Evolutionary conservation across 345 rosid genomes (phyloP), one percentile per base, ranked within the genome.

Genomic region (Gossypium longicalyx): DNA sequence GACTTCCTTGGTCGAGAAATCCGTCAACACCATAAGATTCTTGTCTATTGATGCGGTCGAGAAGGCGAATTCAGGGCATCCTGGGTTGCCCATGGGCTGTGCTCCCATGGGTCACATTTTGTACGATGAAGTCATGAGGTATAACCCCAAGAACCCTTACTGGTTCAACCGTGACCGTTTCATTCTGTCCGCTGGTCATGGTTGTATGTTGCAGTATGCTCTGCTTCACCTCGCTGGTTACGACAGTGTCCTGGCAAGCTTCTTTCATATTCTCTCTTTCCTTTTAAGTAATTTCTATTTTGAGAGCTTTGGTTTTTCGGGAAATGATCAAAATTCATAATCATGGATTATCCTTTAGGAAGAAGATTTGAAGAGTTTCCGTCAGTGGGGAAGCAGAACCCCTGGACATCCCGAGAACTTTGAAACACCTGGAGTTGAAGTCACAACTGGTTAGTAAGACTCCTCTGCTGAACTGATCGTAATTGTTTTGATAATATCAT

Each of bases 351-450:
- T 76, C 23, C 76, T 25, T 70, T 64, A 96, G 99, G 98, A 88
- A 68, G 99, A 96, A 63, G 99, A 96, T 79, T 88, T 93, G 91
- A 90, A 86, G 91, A 15, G 17, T 0, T 96, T 96, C 82, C 87
- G 99, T 67, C 99, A 96, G 23, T 93, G 93, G 97, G 98, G 85
- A 81, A 96, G 99, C 85, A 88, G 10, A 62, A 96, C 98, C n/a
- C 99, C 99, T 8, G 99, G 99, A 76, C 99, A 96, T 80, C 99
- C 99, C 3, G 99, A 96, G 89, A 96, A 96, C 81, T 96, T 96
- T 59, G 99, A 93, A 87, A 96, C 99, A 56, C 98, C 97, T 38
- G 99, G 99, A 19, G 81, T 93, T 77, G 99, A 96, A 85, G 99
- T 96, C 74, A 96, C 99, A 12, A 96, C 99, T 81, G 99, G 99